Evolutionary conservation across 2,329 filamentous ascomycete species (phyloP), one percentile per base, ranked within the genome.

Genomic region (Fonsecaea nubica): DNA sequence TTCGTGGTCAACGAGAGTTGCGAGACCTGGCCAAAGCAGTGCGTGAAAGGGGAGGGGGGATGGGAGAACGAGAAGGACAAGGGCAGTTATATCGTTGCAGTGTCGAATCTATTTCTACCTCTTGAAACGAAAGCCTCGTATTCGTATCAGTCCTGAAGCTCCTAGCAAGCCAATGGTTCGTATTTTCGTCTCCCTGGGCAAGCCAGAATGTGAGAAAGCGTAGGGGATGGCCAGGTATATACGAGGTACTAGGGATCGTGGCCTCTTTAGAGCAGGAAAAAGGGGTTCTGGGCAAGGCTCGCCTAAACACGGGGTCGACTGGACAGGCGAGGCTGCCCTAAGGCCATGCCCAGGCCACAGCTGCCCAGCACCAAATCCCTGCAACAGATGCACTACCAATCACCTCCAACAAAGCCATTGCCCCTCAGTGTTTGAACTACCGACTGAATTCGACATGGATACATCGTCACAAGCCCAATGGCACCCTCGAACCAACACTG

Each of bases 401-500:
- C 18, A 6, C 21, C 4, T 5, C 9, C 45, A 50, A 50, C 21
- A 30, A 50, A 30, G 0, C 18, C 42, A 21, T 18, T 4, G 18
- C 45, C 21, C 45, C 45, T 50, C 45, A 4, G 45, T 30, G 18
- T 30, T 25, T 32, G 30, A 32, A 32, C 21, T 25, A 25, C 45
- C 5, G 45, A 8, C 45, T 18, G 25, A 8, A 10, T 18, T 50
- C 6, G 45, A 50, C 18, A 50, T 40, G 33, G 36, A 30, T 58
- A 10, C 57, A 4, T 30, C 10, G 18, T n/a, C 25, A 32, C 60
- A 25, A 32, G 15, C 18, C 5, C 65, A 54, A 64, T 82, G 79
- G 75, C 71, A 76, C 21, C 76, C 80, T 48, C 80, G 84, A 15
- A 84, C 85, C 15, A 83, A 88, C 72, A 75, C 90, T 40, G 78